Base-by-base conservation (phyloP, 129 eudicot species). In the Lactuca sativa region DNA sequence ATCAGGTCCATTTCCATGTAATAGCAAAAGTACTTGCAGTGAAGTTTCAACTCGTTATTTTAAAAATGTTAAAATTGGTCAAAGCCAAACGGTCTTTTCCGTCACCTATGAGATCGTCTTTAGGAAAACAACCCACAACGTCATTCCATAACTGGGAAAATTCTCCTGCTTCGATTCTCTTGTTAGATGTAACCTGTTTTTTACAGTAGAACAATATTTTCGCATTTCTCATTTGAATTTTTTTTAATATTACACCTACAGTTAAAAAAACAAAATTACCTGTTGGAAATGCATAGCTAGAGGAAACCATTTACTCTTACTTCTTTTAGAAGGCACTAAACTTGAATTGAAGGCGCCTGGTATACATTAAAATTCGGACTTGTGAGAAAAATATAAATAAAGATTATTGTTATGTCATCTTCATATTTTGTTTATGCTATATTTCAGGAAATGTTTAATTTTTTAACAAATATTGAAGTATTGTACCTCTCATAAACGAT, bases 1-100 rank as follows among this genome's bases (percentile, higher is more conserved):
- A 95, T 66, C 81, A 95, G 78, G 74, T 95, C 99, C 99, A 95
- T 95, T 86, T 95, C 99, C 95, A 97, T 95, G 97, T 41, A 77
- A 79, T 70, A 66, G 66, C 52, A 41, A 54, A 66, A 52, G 13
- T 25, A 61, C 44, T 67, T 67, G n/a, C n/a, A n/a, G 56, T 63
- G 71, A 41, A 59, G 66, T 72, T 82, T 44, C 16, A 33, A 60
- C 36, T 18, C 8, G 4, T 36, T 18, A 33, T 37, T 41, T 18
- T 59, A 58, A 64, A 68, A 14, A 64, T 53, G 59, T 51, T 21
- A 54, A 70, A 16, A 60, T 59, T n/a, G n/a, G n/a, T n/a, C n/a
- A n/a, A n/a, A n/a, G n/a, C n/a, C 21, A 18, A 66, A 79, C 53
- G 65, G 82, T 72, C 79, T 78, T 90, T 67, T 97, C 99, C 85